Percentiles rank a stretch among this genome's conserved stretches.
Conservation (phyloP, 345 rosid species). For the Syzygium jambos region DNA sequence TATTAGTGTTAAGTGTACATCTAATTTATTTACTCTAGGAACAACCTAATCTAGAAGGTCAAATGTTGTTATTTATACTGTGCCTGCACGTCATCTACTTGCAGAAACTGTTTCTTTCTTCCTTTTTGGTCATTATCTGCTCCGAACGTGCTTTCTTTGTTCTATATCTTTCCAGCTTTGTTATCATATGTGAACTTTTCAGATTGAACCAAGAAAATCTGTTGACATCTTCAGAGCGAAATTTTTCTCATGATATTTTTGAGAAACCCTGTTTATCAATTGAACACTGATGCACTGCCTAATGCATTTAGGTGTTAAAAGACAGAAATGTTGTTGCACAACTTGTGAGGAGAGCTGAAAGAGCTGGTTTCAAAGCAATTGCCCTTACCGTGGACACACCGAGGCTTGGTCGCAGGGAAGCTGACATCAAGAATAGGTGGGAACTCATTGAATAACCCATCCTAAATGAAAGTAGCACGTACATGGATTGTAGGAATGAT, state of each 20-base stretch:
- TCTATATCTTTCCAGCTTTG: neutral
- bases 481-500: neutral
- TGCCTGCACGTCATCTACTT: neutral
- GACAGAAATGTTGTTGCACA: constrained; percentile 82
- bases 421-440: constrained; percentile 93
- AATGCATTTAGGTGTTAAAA: constrained; percentile 45
- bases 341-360: constrained; percentile 85
- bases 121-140: neutral
- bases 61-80: neutral
- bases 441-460: neutral
- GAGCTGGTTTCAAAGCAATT: constrained; percentile 91
- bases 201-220: neutral
- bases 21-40: neutral
- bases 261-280: neutral
- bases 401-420: constrained; percentile 85
- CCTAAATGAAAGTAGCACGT: neutral
- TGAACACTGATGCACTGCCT: neutral
- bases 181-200: neutral
- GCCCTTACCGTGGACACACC: constrained; percentile 91
- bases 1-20: neutral
- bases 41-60: neutral
- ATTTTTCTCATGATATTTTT: neutral
- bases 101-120: neutral
- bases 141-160: neutral
- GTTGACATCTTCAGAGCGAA: neutral